These are phyloP conservation scores for Hippophae rhamnoides DNA, from an alignment of 306 rosid genomes.

Conservation along the genomic window DNA sequence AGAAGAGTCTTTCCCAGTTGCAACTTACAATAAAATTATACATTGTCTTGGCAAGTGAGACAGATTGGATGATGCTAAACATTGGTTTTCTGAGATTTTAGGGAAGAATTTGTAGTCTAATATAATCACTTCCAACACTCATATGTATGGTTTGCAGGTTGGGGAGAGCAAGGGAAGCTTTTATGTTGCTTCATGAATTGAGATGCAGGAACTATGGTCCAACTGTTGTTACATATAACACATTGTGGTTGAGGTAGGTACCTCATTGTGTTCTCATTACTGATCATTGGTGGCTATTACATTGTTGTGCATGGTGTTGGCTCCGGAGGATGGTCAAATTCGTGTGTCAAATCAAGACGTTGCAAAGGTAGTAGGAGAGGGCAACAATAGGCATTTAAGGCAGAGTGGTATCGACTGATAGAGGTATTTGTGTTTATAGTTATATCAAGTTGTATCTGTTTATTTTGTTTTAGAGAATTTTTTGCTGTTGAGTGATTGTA, in stretches of 20 bases:
- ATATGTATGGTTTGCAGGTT: constrained; percentile 51
- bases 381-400: too few relatives aligned
- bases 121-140: constrained; percentile 51
- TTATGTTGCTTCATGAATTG: constrained; percentile 2
- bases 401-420: too few relatives aligned
- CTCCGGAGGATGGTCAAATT: too few relatives aligned
- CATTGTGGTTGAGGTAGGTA: neutral
- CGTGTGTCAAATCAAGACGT: too few relatives aligned
- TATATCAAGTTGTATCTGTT: too few relatives aligned
- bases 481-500: too few relatives aligned
- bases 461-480: too few relatives aligned
- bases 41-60: constrained; percentile 53
- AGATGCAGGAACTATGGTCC: constrained; percentile 33
- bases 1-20: constrained; percentile 40
- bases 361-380: too few relatives aligned
- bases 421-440: too few relatives aligned
- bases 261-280: too few relatives aligned
- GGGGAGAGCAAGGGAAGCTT: constrained; percentile 12
- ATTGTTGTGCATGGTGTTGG: too few relatives aligned
- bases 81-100: constrained; percentile 31
- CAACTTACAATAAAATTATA: constrained; percentile 54
- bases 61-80: constrained; percentile 48
- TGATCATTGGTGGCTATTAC: too few relatives aligned
- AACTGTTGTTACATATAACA: constrained; percentile 57
- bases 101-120: constrained; percentile 42